phyloP scores from a whole-genome alignment of 768 basidiomycete genomes.

The Lactarius sanguifluus region DNA sequence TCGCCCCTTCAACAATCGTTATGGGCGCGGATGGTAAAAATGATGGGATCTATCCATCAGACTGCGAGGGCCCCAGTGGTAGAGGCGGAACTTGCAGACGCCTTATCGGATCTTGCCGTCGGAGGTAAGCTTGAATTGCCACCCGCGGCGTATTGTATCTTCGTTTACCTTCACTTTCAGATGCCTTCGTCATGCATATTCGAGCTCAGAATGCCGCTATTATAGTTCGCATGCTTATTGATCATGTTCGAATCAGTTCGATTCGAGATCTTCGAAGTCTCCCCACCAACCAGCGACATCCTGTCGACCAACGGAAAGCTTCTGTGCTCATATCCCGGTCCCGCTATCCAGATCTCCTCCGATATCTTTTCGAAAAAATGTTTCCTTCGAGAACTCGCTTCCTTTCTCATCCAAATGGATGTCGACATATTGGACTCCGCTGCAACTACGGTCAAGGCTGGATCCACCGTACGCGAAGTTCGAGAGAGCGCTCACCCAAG shows the following conservation, averaged over 20 bases:
- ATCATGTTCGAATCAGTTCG: constrained; percentile 12
- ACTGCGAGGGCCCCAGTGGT: neutral
- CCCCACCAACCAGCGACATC: constrained; percentile 39
- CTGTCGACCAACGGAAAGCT: constrained; percentile 41
- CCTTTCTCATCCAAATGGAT: neutral
- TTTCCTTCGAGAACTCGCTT: neutral
- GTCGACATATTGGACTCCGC: neutral
- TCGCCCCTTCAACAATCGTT: neutral
- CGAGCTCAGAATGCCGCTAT: constrained; percentile 19
- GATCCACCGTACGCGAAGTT: neutral
- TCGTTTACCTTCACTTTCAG: neutral
- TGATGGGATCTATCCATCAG: neutral
- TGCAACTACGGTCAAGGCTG: constrained; percentile 27
- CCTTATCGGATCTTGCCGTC: neutral
- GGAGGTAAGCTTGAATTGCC: neutral
- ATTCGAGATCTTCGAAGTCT: constrained; percentile 42
- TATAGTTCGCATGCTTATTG: neutral
- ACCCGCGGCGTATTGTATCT: too few relatives aligned
- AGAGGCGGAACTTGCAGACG: neutral
- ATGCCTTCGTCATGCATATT: constrained; percentile 14
- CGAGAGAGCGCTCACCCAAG: neutral
- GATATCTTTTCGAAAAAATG: neutral
- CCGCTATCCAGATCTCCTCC: constrained; percentile 41
- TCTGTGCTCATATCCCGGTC: constrained; percentile 36
- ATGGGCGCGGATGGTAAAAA: constrained; percentile 10